Evolutionary conservation across 306 rosid genomes (phyloP).

Genomic region (Alnus rubra): DNA sequence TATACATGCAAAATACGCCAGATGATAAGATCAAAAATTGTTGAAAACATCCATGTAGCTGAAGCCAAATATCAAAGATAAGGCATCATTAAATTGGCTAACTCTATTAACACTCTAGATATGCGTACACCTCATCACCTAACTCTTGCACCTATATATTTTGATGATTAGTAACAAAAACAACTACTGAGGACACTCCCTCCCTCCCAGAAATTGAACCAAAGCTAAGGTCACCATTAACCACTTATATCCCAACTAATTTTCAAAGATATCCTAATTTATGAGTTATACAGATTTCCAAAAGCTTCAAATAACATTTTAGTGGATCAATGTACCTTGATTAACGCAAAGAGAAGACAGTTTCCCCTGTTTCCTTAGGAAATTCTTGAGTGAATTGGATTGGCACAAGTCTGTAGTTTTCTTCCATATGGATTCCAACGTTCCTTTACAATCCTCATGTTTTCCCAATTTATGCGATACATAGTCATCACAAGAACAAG

Average conservation of each 20-base stretch:
- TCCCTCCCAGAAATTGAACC: neutral
- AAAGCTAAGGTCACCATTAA: neutral
- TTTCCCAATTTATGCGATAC: conserved; percentile 35
- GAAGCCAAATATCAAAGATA: neutral
- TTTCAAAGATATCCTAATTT: neutral
- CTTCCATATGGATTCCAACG: conserved; percentile 73
- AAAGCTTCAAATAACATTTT: neutral
- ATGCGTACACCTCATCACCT: neutral
- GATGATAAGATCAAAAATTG: neutral
- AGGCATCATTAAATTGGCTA: neutral
- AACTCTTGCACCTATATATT: neutral
- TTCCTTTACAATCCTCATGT: conserved; percentile 56
- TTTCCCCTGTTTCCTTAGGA: conserved; percentile 76
- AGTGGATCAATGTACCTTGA: conserved; percentile 35
- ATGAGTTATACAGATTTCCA: neutral
- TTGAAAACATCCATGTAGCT: neutral
- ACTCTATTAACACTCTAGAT: neutral
- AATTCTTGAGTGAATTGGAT: conserved; percentile 57
- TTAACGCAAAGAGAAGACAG: conserved; percentile 58
- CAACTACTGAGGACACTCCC: neutral
- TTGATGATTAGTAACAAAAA: neutral
- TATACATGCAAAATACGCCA: neutral
- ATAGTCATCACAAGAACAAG: conserved; percentile 33
- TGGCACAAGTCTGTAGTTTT: conserved; percentile 65
- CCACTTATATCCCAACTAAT: neutral